Evolutionary conservation across 2,329 filamentous ascomycete species (phyloP).

Genomic region (Cladosporium oxysporum): DNA sequence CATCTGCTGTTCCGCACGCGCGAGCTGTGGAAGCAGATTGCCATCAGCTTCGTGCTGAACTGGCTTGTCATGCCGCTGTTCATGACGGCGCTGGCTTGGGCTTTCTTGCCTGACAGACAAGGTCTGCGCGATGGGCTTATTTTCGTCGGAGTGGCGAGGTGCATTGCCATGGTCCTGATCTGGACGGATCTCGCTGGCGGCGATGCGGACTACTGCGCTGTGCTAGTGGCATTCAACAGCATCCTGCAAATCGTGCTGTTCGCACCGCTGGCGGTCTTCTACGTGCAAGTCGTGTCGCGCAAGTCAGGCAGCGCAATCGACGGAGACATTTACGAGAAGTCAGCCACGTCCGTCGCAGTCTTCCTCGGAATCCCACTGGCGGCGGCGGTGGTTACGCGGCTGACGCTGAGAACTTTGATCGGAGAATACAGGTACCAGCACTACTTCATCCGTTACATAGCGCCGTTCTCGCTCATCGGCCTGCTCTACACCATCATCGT

Average conservation of each 20-base stretch:
- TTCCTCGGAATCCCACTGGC: constrained; percentile 81
- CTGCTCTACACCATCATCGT: constrained; percentile 85
- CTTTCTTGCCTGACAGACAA: constrained; percentile 53
- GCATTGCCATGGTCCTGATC: constrained; percentile 85
- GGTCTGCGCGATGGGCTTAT: constrained; percentile 65
- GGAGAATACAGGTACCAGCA: constrained; percentile 65
- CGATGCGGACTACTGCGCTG: constrained; percentile 77
- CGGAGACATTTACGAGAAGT: constrained; percentile 45
- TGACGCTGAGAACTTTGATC: constrained; percentile 58
- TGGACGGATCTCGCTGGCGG: constrained; percentile 79
- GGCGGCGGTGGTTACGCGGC: constrained; percentile 74
- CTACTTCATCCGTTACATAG: constrained; percentile 68
- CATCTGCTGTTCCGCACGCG: constrained; percentile 64
- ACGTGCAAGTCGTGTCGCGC: constrained; percentile 63
- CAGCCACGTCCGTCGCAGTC: constrained; percentile 78
- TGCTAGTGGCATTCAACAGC: constrained; percentile 52
- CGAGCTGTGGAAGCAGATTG: constrained; percentile 75
- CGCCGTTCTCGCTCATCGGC: constrained; percentile 77
- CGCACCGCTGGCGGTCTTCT: constrained; percentile 51
- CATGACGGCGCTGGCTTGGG: constrained; percentile 75
- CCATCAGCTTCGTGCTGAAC: constrained; percentile 74
- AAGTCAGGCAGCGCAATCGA: constrained; percentile 43
- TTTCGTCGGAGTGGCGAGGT: constrained; percentile 79
- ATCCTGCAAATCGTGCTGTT: constrained; percentile 52
- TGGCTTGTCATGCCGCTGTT: constrained; percentile 81